Evolutionary conservation across 768 basidiomycete species (phyloP), one percentile per base, ranked within the genome.

Genomic region (Xerocomus spinulosus): DNA sequence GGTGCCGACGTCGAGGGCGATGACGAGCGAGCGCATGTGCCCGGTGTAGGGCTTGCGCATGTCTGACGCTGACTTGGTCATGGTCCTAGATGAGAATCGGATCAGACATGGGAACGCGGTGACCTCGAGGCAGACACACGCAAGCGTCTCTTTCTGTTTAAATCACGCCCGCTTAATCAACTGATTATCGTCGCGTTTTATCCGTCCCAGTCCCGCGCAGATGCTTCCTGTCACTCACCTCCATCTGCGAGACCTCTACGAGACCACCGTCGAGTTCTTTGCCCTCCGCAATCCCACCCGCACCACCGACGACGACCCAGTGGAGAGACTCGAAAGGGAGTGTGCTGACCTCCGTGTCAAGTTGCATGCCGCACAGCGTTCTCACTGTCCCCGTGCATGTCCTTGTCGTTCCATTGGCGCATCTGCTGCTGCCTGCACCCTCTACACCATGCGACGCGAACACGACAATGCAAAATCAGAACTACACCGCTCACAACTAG

Each of bases 1-100:
- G 1, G 87, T 90, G 21, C 87, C 87, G 53, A 90, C 78, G 58
- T 90, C 87, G 64, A 90, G 79, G 5, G 87, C 87, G 56, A 90
- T 75, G 52, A 84, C 85, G 45, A 90, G 77, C 49, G 83, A 78
- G 55, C 85, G 76, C 15, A 70, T 68, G 12, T 73, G 58, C 38
- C 87, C 87, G 7, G 68, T 73, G 64, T 87, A 88, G 20, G 87
- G 87, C 66, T 85, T 87, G 47, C 87, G 78, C 58, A 79, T 80
- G 62, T 82, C 81, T 13, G 75, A 70, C n/a, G 74, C 66, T 35
- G 76, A 69, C 65, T 80, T 79, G 49, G 50, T 59, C 75, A 79
- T 77, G 60, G 51, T 50, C 24, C 34, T 17, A 50, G 57, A 53
- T 47, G 5, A 57, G 37, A 15, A 18, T 43, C 18, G 29, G 26